Evolutionary conservation across 2,329 filamentous ascomycete genomes (phyloP), one percentile per base, ranked within the genome.

Genomic region (Verticillium nonalfalfae): DNA sequence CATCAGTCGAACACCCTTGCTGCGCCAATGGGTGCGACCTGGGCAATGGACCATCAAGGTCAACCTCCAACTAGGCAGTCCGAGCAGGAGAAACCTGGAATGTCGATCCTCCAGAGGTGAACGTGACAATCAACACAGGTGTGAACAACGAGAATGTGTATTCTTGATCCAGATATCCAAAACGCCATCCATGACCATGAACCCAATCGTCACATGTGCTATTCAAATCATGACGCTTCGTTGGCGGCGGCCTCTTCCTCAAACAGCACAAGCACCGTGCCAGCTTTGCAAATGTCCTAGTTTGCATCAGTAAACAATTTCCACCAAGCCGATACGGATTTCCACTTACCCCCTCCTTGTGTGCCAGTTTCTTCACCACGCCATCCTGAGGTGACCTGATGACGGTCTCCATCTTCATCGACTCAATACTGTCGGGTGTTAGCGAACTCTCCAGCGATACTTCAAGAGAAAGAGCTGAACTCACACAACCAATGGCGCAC

Each of bases 351-450:
- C 90, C 90, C 77, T 88, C 84, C 70, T 87, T 86, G 71, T 93
- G 90, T 45, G 89, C 88, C 61, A 93, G 76, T 71, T 85, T 89
- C 72, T 90, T 87, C 64, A 93, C 83, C 1, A 86, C 78, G 7
- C 90, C 90, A 62, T 85, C 83, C 65, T 91, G 88, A 7, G 90
- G 90, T 59, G 89, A 91, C 63, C 90, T 83, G 67, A 93, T 93
- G 1, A 93, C 88, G 1, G 90, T 93, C 73, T 93, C 90, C 90
- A 93, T 93, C 80, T 93, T 93, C 90, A 93, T 93, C 62, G 90
- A 93, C 75, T 93, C 90, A 69, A 93, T 93, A 1, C 85, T 87
- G 61, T 15, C 50, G 6, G 2, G 33, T 45, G 60, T 75, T 64
- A 75, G 72, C 58, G 68, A 38, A 9, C 10, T 18, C 35, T 14